Evolutionary conservation across 495 filamentous ascomycete genomes (phyloP).

Genomic region (Talaromyces nanjingensis): DNA sequence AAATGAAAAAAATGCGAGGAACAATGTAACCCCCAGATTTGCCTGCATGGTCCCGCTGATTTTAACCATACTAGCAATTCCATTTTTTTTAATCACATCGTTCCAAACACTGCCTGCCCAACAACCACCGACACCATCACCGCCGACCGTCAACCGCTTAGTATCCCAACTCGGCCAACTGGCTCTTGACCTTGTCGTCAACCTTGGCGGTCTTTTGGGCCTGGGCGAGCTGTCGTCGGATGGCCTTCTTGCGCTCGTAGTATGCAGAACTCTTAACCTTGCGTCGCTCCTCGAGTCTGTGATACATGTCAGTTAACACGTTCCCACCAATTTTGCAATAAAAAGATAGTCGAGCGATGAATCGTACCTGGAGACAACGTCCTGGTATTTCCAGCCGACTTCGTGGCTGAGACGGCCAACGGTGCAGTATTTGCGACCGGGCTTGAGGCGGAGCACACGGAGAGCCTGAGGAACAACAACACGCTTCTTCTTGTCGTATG

Average conservation of each 20-base stretch:
- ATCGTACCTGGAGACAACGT: conserved; percentile 91
- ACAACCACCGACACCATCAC: conserved; percentile 33
- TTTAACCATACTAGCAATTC: conserved; percentile 6
- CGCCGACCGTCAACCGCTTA: conserved; percentile 43
- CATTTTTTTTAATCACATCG: conserved; percentile 26
- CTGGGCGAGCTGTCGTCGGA: conserved; percentile 78
- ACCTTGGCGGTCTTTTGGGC: conserved; percentile 88
- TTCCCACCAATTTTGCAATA: neutral
- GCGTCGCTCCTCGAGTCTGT: conserved; percentile 95
- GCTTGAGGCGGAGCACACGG: conserved; percentile 87
- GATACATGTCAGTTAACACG: conserved; percentile 29
- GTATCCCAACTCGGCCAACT: conserved; percentile 66
- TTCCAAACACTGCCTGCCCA: conserved; percentile 28
- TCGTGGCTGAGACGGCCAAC: conserved; percentile 96
- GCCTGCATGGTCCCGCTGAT: neutral
- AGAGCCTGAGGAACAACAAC: conserved; percentile 98
- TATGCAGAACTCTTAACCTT: conserved; percentile 98
- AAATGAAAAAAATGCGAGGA: conserved; percentile 21
- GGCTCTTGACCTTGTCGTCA: conserved; percentile 63
- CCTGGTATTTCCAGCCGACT: conserved; percentile 99
- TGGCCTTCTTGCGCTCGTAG: conserved; percentile 99
- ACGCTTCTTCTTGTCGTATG: conserved; percentile 99
- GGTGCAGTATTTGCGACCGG: conserved; percentile 98
- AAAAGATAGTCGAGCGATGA: neutral
- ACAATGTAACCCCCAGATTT: neutral